Percentiles rank a stretch among this genome's conserved stretches.
Evolutionary conservation across 2,329 filamentous ascomycete genomes (phyloP).

Genomic region (Sclerotinia sclerotiorum): DNA sequence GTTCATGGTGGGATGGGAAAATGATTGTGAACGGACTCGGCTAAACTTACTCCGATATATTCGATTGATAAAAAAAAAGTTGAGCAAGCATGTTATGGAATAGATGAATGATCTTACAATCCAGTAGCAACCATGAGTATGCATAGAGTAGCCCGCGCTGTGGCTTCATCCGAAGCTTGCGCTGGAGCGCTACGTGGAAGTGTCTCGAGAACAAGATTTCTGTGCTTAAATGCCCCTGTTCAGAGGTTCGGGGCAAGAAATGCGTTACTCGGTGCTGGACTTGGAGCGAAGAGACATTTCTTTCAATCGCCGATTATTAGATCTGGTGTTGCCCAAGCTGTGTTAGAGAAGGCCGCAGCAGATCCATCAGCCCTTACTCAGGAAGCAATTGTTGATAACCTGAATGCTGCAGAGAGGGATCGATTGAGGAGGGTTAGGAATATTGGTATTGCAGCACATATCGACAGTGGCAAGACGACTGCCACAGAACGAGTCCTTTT

Average conservation of each 20-base stretch:
- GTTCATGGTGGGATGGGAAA: not conserved
- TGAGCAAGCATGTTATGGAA: constrained; percentile 20
- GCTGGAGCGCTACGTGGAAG: constrained; percentile 30
- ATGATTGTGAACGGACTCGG: constrained; percentile 9
- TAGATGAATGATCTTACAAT: constrained; percentile 11
- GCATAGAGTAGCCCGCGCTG: constrained; percentile 37
- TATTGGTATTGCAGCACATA: constrained; percentile 98
- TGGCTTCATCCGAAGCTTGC: constrained; percentile 34
- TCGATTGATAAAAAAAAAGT: constrained; percentile 28
- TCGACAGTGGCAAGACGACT: constrained; percentile 98
- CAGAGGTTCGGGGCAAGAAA: constrained; percentile 26
- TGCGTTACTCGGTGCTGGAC: constrained; percentile 26
- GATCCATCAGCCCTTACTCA: constrained; percentile 35
- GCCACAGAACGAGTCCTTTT: constrained; percentile 94
- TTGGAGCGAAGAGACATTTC: constrained; percentile 35
- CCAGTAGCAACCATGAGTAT: constrained; percentile 33
- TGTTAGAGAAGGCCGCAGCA: constrained; percentile 38
- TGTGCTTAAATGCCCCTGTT: constrained; percentile 38
- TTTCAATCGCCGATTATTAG: constrained; percentile 34
- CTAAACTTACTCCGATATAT: constrained; percentile 18
- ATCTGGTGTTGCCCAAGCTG: constrained; percentile 37
- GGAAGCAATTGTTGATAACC: constrained; percentile 35
- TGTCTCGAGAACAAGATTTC: constrained; percentile 34
- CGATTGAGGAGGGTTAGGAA: constrained; percentile 83
- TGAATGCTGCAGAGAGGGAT: constrained; percentile 66